Evolutionary conservation across 73 alveolate species (phyloP), one percentile per base, ranked within the genome.

Genomic region (Symbiodinium pilosum): DNA sequence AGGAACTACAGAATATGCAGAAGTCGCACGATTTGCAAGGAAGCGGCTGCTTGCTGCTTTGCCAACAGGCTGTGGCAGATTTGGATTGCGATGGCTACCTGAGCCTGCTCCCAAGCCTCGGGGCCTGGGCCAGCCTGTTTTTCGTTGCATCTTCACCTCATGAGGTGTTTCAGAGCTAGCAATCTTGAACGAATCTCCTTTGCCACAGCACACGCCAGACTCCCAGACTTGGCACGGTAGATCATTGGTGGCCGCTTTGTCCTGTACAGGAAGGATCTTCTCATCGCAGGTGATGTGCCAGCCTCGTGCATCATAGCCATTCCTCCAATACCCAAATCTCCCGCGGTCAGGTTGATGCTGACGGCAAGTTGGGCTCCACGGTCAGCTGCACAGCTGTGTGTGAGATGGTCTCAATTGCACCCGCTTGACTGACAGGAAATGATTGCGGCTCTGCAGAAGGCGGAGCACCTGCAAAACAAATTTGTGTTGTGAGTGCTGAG

Each of bases 1-100:
- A n/a, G n/a, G n/a, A n/a, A n/a, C n/a, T n/a, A n/a, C n/a, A n/a
- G n/a, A n/a, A n/a, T n/a, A n/a, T n/a, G n/a, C n/a, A n/a, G n/a
- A n/a, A n/a, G n/a, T 28, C 18, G 39, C 43, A 24, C 43, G 43
- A 71, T 28, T 54, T 54, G 73, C 34, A 54, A 9, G n/a, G n/a
- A n/a, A 54, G 73, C 73, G 26, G 26, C 73, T 30, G n/a, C n/a
- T n/a, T n/a, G n/a, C n/a, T n/a, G n/a, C n/a, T n/a, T n/a, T n/a
- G n/a, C n/a, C n/a, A 47, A 47, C 9, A 73, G 85, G 85, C 85
- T 34, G 85, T 73, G 24, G 85, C 85, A 18, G 85, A 73, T 43
- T 36, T n/a, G 85, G 85, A 73, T 1, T 73, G 85, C 43, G 85
- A 73, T 36, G 85, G 85, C 28, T 73, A n/a, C 44, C 12, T 73